Evolutionary conservation across 768 basidiomycete species (phyloP).

Genomic region (Boletus sp.): DNA sequence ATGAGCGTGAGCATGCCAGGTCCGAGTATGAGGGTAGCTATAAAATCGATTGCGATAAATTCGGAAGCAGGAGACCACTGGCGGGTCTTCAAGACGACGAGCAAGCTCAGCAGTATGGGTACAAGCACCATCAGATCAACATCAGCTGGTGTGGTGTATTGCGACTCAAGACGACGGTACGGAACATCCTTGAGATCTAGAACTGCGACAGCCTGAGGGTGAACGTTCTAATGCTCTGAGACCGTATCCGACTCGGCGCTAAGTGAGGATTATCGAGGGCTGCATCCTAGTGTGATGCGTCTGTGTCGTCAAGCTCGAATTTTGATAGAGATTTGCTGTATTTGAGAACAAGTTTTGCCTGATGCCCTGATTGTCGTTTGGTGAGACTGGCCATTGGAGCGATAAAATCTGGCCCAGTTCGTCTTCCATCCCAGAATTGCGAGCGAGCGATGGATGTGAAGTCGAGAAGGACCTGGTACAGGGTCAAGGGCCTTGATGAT

Average conservation of each 20-base stretch:
- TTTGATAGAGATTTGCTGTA: slow-evolving; percentile 7
- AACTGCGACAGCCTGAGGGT: slow-evolving; percentile 9
- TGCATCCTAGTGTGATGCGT: background rate
- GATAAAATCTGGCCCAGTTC: slow-evolving; percentile 21
- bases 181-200: slow-evolving; percentile 9
- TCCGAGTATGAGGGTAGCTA: slow-evolving; percentile 15
- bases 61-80: slow-evolving; percentile 5
- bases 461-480: slow-evolving; percentile 14
- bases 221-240: background rate
- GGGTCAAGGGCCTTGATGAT: slow-evolving; percentile 10
- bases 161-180: background rate
- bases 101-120: slow-evolving; percentile 12
- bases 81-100: slow-evolving; percentile 7
- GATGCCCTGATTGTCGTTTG: slow-evolving; percentile 18
- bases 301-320: background rate
- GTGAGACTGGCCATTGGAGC: slow-evolving; percentile 17
- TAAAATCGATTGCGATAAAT: slow-evolving; percentile 7
- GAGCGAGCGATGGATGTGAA: slow-evolving; percentile 13
- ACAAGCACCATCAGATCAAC: slow-evolving; percentile 13
- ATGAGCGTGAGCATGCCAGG: slow-evolving; percentile 17
- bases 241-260: background rate
- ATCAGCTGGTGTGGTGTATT: slow-evolving; percentile 11
- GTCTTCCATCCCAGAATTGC: slow-evolving; percentile 21
- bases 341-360: slow-evolving; percentile 13
- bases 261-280: background rate